Base-by-base conservation (phyloP, 2,329 filamentous ascomycete genomes). In the Fragosphaeria purpurea region DNA sequence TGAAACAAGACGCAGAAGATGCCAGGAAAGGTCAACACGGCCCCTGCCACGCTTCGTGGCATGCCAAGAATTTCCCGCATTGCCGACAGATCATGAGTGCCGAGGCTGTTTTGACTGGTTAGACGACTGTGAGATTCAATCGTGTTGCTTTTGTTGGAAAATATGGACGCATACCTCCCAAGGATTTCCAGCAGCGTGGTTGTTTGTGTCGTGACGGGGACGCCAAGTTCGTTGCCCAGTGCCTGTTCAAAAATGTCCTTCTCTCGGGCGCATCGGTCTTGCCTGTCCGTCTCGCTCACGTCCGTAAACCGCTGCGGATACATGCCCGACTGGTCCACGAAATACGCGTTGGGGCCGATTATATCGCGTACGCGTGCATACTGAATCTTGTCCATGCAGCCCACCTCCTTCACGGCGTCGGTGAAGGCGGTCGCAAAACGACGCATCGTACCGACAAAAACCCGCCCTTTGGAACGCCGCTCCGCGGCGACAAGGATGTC, bases 371-470 rank as follows among this genome's bases (percentile, higher is more conserved):
- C 68, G 1, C 78, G 65, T 0, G 74, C 79, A 56, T 83, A 83
- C 22, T 70, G 62, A 10, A 84, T 75, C 45, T 71, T 67, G 0
- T 68, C 70, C 35, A 82, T 70, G 0, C 61, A 63, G 0, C 65
- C 71, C 0, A 83, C 65, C 54, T 83, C 79, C 52, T 71, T 66
- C 41, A 82, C 70, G 0, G 75, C 71, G 31, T 76, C 68, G 0
- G 68, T 62, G 55, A 82, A 82, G 0, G 71, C 69, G 0, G 73
- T 63, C 0, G 80, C 79, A 57, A 82, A 81, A n/a, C 80, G 70
- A 22, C 80, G 67, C 69, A 80, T 80, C 50, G 77, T 80, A 2
- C 78, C 79, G 0, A 84, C 76, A 58, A 83, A 77, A 2, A 81
- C 69, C 5, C 64, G 65, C 0, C 68, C 71, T 9, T 61, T 57